These are phyloP conservation scores for Potentilla sterilis DNA, from an alignment of 306 rosid genomes.

Conservation along the genomic window DNA sequence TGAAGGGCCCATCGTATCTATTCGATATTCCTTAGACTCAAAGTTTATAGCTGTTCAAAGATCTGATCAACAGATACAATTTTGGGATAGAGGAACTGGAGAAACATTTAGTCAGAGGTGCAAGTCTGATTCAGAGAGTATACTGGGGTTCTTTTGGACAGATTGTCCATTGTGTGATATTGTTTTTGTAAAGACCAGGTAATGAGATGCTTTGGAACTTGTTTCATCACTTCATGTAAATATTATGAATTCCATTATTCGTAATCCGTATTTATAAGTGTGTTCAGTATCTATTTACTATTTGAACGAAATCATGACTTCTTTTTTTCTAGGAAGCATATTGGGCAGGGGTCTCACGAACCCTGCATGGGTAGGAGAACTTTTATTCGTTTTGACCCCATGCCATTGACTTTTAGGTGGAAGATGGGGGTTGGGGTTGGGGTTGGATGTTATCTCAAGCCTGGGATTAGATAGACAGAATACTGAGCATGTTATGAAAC, in stretches of 20 bases:
- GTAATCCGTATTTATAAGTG: not conserved
- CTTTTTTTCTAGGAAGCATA: not conserved
- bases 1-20: slow-evolving; percentile 80
- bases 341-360: not conserved
- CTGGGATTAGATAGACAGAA: not conserved
- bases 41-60: slow-evolving; percentile 82
- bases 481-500: not conserved
- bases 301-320: not conserved
- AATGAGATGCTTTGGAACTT: slow-evolving; percentile 17
- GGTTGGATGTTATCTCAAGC: not conserved
- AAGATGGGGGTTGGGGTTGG: slow-evolving; percentile 7
- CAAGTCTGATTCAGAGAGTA: slow-evolving; percentile 74
- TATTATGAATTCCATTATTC: slow-evolving; percentile 2
- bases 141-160: slow-evolving; percentile 96
- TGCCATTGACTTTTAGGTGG: slow-evolving; percentile 1
- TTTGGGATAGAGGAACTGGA: slow-evolving; percentile 74
- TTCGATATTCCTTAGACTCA: slow-evolving; percentile 79
- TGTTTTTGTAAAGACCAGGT: slow-evolving; percentile 90
- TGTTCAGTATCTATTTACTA: not conserved
- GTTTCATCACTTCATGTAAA: not conserved
- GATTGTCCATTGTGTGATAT: slow-evolving; percentile 79
- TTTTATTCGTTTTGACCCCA: not conserved
- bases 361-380: not conserved
- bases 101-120: slow-evolving; percentile 76
- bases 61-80: slow-evolving; percentile 71